These are phyloP conservation scores for Gamsiella multidivaricata DNA, from an alignment of 192 early-diverging fungal genomes.

Conservation along the genomic window DNA sequence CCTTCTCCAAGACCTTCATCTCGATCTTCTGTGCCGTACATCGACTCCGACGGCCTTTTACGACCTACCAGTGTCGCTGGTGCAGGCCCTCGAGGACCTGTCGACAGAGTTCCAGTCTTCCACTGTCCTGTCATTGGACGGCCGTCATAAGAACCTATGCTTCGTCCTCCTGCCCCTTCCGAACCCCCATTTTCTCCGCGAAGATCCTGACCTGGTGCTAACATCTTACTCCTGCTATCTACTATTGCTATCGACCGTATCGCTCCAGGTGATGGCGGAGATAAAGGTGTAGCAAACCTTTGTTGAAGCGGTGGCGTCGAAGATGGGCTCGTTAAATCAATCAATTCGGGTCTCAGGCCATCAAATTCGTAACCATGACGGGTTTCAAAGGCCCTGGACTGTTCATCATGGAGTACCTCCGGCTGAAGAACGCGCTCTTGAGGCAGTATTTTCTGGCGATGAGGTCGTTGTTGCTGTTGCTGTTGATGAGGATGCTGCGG, in stretches of 20 bases:
- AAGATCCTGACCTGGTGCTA: not conserved
- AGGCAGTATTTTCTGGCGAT: not conserved
- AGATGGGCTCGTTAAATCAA: not conserved
- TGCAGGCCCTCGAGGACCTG: not conserved
- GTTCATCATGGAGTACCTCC: not conserved
- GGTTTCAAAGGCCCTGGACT: too few relatives aligned
- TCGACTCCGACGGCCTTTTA: constrained; percentile 34
- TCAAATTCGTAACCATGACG: not conserved
- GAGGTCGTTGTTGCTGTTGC: not conserved
- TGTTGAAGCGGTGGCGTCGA: not conserved
- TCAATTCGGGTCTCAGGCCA: not conserved
- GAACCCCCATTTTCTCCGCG: not conserved
- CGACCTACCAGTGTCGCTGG: constrained; percentile 1
- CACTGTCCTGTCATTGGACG: not conserved
- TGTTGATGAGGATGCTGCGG: not conserved
- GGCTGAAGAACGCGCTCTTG: too few relatives aligned
- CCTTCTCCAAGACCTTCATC: not conserved
- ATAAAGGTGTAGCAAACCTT: not conserved
- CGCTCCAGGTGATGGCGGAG: not conserved
- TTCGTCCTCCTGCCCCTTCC: not conserved
- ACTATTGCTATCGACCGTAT: too few relatives aligned
- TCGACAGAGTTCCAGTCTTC: not conserved
- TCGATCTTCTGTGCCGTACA: constrained; percentile 11
- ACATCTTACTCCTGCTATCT: not conserved
- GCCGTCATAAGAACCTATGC: not conserved